Percentiles rank a stretch among this genome's conserved stretches.
Evolutionary conservation across 176 grass and related monocot genomes (phyloP).

Genomic region (Oryza australiensis): DNA sequence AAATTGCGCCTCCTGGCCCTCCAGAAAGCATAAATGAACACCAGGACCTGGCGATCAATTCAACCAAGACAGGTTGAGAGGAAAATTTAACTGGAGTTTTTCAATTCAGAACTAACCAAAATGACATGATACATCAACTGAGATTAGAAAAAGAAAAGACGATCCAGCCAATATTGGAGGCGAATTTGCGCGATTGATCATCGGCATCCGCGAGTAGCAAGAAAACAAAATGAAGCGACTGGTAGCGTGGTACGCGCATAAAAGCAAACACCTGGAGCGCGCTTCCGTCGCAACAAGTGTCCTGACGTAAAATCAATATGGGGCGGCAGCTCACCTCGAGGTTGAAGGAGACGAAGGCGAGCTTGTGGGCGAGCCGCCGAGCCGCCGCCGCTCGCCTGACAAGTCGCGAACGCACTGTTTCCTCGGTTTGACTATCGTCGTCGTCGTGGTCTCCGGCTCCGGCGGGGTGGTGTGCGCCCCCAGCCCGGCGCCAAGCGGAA

Average conservation of each 20-base stretch:
- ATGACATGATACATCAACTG: not conserved
- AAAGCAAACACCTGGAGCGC: not conserved
- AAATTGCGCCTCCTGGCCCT: slow-evolving; percentile 34
- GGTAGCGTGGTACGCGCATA: not conserved
- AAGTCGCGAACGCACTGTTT: not conserved
- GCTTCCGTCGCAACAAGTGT: not conserved
- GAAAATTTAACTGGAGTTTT: not conserved
- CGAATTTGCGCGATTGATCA: not conserved
- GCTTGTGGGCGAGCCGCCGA: slow-evolving; percentile 22
- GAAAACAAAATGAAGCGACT: too few relatives aligned
- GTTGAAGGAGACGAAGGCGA: slow-evolving; percentile 48
- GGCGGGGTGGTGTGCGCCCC: not conserved
- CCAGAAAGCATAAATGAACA: slow-evolving; percentile 44
- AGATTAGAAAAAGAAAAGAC: too few relatives aligned
- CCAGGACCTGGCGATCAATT: slow-evolving; percentile 24
- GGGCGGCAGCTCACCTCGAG: slow-evolving; percentile 33
- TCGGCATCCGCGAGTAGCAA: not conserved
- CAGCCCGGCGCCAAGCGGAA: not conserved
- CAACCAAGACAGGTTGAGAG: not conserved
- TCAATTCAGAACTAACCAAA: not conserved
- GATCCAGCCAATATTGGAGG: too few relatives aligned
- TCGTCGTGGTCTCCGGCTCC: not conserved
- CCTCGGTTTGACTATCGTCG: not conserved
- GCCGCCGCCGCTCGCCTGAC: slow-evolving; percentile 21
- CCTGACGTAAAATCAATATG: too few relatives aligned